Percentiles rank a stretch among this genome's conserved stretches.
Conservation (phyloP, 139 green algal species). For the Desmodesmus armatus region DNA sequence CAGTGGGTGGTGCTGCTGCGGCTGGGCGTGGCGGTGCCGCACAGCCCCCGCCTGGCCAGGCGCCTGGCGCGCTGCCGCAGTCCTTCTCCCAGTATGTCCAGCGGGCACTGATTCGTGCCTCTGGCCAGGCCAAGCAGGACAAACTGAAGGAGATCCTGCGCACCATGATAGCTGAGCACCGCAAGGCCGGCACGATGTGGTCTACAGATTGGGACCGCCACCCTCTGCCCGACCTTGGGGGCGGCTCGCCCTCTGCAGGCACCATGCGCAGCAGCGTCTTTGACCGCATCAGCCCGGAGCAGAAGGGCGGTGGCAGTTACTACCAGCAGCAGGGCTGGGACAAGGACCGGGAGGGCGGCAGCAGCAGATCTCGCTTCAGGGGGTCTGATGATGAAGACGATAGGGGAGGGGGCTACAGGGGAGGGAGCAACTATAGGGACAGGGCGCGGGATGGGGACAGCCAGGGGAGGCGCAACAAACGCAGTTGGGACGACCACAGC, state of each 20-base stretch:
- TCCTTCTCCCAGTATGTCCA: constrained; percentile 32
- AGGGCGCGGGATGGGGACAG: background rate
- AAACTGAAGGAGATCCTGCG: constrained; percentile 10
- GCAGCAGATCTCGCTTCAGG: no score
- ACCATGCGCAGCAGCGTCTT: background rate
- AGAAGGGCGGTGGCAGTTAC: background rate
- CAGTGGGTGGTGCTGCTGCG: background rate
- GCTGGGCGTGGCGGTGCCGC: background rate
- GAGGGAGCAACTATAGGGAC: no score
- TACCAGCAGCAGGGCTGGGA: background rate
- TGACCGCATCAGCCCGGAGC: background rate
- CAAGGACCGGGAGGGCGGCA: background rate
- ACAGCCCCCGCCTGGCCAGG: background rate
- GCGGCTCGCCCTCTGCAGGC: background rate
- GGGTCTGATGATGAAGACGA: background rate
- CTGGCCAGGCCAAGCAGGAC: constrained; percentile 10
- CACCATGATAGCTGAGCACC: constrained; percentile 12
- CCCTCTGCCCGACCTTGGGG: constrained; percentile 17
- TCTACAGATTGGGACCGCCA: constrained; percentile 35
- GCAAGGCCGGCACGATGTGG: constrained; percentile 32
- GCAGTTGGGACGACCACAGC: background rate
- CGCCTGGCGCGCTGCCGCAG: background rate
- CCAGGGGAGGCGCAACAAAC: background rate
- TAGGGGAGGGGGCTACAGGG: no score
- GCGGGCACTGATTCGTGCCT: constrained; percentile 10